Evolutionary conservation across 73 alveolate genomes (phyloP).

Genomic region (Paramecium tetraurelia): DNA sequence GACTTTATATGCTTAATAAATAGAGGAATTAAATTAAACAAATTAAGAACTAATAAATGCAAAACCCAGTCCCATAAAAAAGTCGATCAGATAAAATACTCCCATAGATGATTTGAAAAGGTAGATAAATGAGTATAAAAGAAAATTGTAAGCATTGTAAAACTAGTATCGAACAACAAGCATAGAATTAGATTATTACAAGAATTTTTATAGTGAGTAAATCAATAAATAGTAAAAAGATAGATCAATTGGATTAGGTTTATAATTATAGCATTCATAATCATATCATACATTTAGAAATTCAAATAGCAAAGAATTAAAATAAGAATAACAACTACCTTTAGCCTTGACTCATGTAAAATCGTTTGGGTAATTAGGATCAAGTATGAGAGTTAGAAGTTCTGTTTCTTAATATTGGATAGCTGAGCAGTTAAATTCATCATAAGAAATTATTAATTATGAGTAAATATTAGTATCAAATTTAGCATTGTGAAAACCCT

Average conservation of each 20-base stretch:
- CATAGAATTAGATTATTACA: not conserved
- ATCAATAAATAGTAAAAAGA: not conserved
- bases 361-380: not conserved
- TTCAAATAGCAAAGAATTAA: not conserved
- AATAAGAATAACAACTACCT: not conserved
- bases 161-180: not conserved
- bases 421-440: not conserved
- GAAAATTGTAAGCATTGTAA: not conserved
- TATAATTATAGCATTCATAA: not conserved
- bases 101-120: slow-evolving; percentile 1
- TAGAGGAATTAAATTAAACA: not conserved
- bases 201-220: not conserved
- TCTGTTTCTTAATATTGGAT: not conserved
- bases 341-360: not conserved
- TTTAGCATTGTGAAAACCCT: not conserved
- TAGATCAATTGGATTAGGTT: not conserved
- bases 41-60: not conserved
- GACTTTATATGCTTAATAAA: not conserved
- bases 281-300: not conserved
- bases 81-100: not conserved
- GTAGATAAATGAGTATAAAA: not conserved
- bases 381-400: not conserved
- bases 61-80: not conserved
- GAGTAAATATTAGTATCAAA: not conserved
- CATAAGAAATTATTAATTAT: not conserved